phyloP scores from a whole-genome alignment of 345 rosid species.

The Brassica cretica region DNA sequence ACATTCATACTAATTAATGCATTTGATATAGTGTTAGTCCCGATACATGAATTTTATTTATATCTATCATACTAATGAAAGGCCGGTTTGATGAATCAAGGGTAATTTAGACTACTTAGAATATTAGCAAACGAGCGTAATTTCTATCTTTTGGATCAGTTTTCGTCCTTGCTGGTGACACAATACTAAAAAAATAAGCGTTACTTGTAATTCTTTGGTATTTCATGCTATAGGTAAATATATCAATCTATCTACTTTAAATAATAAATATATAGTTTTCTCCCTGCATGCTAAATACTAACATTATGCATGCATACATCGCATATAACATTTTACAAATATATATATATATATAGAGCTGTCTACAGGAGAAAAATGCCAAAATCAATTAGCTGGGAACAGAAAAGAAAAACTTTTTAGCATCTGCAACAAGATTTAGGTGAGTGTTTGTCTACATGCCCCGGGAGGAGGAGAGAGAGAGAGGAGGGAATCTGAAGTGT shows the following conservation, averaged over 20 bases:
- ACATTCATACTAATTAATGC: background rate
- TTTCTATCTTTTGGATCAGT: background rate
- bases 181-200: background rate
- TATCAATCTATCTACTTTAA: background rate
- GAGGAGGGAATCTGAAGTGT: conserved; percentile 28
- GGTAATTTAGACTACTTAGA: background rate
- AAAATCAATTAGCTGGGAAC: conserved; percentile 38
- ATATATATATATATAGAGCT: conserved; percentile 1
- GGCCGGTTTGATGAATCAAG: conserved; percentile 13
- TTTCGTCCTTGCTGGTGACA: conserved; percentile 14
- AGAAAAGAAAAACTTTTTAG: conserved; percentile 34
- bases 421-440: conserved; percentile 41
- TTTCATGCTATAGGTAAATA: background rate
- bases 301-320: background rate
- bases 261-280: background rate
- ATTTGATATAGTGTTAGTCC: conserved; percentile 22
- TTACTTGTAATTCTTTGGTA: background rate
- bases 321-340: background rate
- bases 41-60: conserved; percentile 9
- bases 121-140: conserved; percentile 2
- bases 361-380: conserved; percentile 33
- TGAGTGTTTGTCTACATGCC: conserved; percentile 35
- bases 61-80: background rate
- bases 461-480: conserved; percentile 14
- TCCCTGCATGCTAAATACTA: background rate